Evolutionary conservation across 495 filamentous ascomycete genomes (phyloP).

Genomic region (Penicillium atrosanguineum): DNA sequence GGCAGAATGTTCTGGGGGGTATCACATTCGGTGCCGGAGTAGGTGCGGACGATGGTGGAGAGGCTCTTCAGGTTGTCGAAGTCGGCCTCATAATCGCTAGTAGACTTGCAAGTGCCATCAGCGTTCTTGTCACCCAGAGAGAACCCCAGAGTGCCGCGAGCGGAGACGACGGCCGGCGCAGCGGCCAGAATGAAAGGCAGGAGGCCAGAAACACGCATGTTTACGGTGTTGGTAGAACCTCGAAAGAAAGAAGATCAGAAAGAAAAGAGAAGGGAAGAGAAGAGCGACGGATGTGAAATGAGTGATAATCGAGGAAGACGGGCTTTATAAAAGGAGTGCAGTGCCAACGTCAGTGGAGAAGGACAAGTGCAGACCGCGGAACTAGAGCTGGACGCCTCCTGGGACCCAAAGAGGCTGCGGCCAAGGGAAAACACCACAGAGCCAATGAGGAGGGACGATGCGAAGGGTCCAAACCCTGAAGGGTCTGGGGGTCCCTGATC

Average conservation of each 20-base stretch:
- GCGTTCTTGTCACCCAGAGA: conserved; percentile 48
- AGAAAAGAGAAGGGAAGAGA: not conserved
- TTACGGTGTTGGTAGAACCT: conserved; percentile 15
- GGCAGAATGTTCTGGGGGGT: conserved; percentile 66
- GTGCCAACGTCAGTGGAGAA: conserved; percentile 2
- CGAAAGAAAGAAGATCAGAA: conserved; percentile 2
- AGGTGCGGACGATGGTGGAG: conserved; percentile 64
- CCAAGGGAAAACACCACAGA: not conserved
- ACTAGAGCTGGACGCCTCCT: conserved; percentile 4
- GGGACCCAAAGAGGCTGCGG: conserved; percentile 2
- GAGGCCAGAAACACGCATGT: conserved; percentile 45
- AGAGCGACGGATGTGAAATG: conserved; percentile 10
- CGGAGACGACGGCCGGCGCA: conserved; percentile 40
- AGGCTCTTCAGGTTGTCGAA: conserved; percentile 58
- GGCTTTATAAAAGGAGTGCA: conserved; percentile 1
- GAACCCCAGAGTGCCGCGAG: conserved; percentile 47
- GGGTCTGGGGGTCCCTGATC: not conserved
- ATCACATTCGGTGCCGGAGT: conserved; percentile 63
- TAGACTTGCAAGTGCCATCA: conserved; percentile 63
- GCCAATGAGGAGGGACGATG: not conserved
- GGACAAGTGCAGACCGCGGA: not conserved
- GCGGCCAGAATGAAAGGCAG: conserved; percentile 41
- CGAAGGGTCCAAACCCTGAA: not conserved
- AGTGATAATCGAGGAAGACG: conserved; percentile 2
- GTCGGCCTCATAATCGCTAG: conserved; percentile 63